These are phyloP conservation scores for Teratosphaeria nubilosa DNA, from an alignment of 2,329 filamentous ascomycete species.

Conservation along the genomic window DNA sequence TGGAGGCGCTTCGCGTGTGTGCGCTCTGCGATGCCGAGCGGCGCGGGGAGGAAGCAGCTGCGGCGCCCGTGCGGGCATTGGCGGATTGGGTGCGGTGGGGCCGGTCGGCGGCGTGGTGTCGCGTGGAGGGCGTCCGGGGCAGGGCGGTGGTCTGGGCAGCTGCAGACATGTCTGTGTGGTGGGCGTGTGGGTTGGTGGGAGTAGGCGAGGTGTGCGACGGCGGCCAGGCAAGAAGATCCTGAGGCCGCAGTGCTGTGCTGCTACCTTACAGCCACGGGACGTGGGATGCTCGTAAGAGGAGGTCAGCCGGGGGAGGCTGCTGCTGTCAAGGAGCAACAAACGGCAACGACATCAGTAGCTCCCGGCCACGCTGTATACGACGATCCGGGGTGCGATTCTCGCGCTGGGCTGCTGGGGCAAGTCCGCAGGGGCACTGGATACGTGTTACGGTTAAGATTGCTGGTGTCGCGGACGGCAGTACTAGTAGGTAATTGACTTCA, in stretches of 20 bases:
- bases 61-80: slow-evolving; percentile 20
- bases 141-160: slow-evolving; percentile 38
- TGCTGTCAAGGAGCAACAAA: background rate
- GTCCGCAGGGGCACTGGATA: background rate
- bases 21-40: slow-evolving; percentile 26
- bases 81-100: slow-evolving; percentile 31
- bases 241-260: background rate
- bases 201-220: background rate
- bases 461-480: background rate
- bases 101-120: slow-evolving; percentile 35
- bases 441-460: background rate
- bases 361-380: background rate
- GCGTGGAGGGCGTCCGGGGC: slow-evolving; percentile 40
- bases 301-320: background rate
- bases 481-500: background rate
- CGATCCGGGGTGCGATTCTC: background rate
- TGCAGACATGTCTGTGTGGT: slow-evolving; percentile 27
- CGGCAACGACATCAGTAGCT: background rate
- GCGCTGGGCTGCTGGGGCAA: background rate
- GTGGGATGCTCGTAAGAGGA: background rate
- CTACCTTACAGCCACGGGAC: background rate
- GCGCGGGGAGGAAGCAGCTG: slow-evolving; percentile 22
- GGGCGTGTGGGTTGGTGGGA: background rate
- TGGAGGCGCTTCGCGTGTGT: slow-evolving; percentile 32
- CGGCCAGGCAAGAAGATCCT: too few species aligned